These are phyloP conservation scores for Fragosphaeria purpurea DNA, from an alignment of 2,329 filamentous ascomycete species.

Conservation along the genomic window DNA sequence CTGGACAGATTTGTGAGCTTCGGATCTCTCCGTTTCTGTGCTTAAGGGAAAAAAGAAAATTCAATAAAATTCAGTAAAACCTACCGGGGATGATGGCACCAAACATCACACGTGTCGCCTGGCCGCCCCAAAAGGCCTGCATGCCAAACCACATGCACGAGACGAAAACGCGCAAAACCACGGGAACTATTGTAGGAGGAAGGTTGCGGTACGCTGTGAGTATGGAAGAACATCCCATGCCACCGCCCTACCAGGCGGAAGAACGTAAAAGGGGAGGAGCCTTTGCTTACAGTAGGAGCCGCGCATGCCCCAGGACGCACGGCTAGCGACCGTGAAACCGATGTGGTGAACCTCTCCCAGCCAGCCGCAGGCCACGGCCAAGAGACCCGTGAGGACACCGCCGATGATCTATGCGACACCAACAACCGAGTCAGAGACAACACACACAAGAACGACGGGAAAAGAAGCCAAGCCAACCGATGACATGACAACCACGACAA, in stretches of 20 bases:
- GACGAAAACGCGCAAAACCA: constrained; percentile 21
- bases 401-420: constrained; percentile 20
- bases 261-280: too few species aligned
- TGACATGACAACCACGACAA: too few species aligned
- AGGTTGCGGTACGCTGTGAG: background rate
- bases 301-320: constrained; percentile 31
- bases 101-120: constrained; percentile 18
- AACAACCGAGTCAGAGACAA: too few species aligned
- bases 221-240: too few species aligned
- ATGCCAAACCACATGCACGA: constrained; percentile 26
- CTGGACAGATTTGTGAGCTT: constrained; percentile 12
- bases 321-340: constrained; percentile 30
- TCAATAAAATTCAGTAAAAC: constrained; percentile 11
- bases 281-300: constrained; percentile 26
- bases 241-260: too few species aligned
- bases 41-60: constrained; percentile 12
- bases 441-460: constrained; percentile 19
- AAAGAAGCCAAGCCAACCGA: too few species aligned
- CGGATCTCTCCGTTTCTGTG: constrained; percentile 1
- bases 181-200: constrained; percentile 12
- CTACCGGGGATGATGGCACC: constrained; percentile 19
- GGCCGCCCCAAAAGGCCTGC: constrained; percentile 18
- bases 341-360: constrained; percentile 25
- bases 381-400: constrained; percentile 16
- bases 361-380: constrained; percentile 23